A percentile compares a stretch with the other conserved stretches of the same genome.
Conservation (phyloP, 192 early-diverging fungal genomes). For the Dissophora ornata region DNA sequence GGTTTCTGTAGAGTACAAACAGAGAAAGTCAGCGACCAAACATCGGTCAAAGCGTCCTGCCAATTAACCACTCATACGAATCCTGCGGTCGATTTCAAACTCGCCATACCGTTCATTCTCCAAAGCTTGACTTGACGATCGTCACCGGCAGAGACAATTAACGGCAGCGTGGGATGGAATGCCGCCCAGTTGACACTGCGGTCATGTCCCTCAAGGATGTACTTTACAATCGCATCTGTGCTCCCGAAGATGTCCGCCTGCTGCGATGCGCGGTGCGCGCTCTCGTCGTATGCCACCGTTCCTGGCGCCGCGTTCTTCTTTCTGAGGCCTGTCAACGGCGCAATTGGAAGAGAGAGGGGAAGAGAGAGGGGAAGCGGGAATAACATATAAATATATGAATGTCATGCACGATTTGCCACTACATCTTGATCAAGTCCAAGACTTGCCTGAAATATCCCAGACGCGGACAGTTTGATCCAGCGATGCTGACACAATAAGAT, state of each 20-base stretch:
- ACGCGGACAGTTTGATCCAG: slow-evolving; percentile 98
- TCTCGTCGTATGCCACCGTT: slow-evolving; percentile 65
- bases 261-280: slow-evolving; percentile 59
- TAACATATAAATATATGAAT: too few species aligned
- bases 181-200: slow-evolving; percentile 98
- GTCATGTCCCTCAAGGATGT: slow-evolving; percentile 97
- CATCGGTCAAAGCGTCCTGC: too few species aligned
- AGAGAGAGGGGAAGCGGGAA: not conserved
- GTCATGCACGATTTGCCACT: too few species aligned
- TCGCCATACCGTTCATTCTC: slow-evolving; percentile 93
- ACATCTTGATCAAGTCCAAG: too few species aligned
- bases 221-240: slow-evolving; percentile 97
- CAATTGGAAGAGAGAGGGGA: too few species aligned
- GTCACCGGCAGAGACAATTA: slow-evolving; percentile 97
- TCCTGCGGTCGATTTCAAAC: too few species aligned
- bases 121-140: slow-evolving; percentile 98
- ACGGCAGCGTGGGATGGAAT: slow-evolving; percentile 96
- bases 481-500: slow-evolving; percentile 94
- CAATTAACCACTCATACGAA: too few species aligned
- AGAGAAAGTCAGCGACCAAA: too few species aligned
- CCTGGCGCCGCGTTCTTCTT: slow-evolving; percentile 86
- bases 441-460: slow-evolving; percentile 97
- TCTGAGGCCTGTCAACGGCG: slow-evolving; percentile 4
- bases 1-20: slow-evolving; percentile 70
- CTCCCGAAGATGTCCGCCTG: slow-evolving; percentile 97